Evolutionary conservation across 2,329 filamentous ascomycete genomes (phyloP).

Genomic region (Cladosporium colombiae): DNA sequence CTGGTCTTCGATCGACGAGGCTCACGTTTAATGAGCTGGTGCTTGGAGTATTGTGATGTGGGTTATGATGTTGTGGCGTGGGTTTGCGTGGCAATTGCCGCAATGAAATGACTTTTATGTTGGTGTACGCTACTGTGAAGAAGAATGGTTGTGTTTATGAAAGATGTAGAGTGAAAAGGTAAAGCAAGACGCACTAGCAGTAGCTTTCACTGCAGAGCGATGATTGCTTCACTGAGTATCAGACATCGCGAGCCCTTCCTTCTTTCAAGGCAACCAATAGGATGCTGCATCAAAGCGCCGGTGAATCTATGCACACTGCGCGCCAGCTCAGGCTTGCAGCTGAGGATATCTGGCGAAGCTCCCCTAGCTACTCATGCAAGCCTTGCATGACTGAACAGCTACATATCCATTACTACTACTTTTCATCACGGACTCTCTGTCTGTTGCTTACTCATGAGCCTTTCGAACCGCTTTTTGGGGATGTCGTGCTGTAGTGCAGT

Average conservation of each 20-base stretch:
- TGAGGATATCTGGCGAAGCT: neutral
- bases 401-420: neutral
- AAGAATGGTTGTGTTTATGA: neutral
- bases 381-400: neutral
- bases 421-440: neutral
- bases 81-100: neutral
- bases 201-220: neutral
- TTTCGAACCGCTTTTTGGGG: neutral
- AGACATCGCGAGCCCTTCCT: neutral
- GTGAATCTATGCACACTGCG: neutral
- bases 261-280: neutral
- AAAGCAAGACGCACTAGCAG: neutral
- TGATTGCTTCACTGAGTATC: neutral
- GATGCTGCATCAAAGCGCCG: neutral
- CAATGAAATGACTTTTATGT: neutral
- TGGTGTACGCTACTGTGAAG: neutral
- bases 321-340: neutral
- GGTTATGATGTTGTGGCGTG: neutral
- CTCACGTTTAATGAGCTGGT: no score
- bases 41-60: no score
- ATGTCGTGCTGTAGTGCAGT: neutral
- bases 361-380: neutral
- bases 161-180: neutral
- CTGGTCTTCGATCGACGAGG: no score
- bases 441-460: neutral